A percentile compares a stretch with the other conserved stretches of the same genome.
These are phyloP conservation scores for Mallotus nudiflorus DNA, from an alignment of 345 rosid genomes.

Conservation along the genomic window DNA sequence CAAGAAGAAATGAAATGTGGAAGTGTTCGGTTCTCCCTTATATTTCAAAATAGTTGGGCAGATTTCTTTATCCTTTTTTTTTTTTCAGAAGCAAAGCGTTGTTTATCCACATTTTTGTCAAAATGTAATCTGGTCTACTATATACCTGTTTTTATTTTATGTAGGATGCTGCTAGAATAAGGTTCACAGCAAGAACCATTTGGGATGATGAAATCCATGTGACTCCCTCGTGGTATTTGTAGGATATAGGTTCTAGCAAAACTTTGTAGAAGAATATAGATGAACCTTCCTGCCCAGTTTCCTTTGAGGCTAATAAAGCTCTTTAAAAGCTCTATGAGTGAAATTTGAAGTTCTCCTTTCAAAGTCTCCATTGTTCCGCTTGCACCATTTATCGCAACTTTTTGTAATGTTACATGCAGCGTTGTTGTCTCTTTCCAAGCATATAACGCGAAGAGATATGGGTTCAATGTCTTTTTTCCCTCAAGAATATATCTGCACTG, in stretches of 20 bases:
- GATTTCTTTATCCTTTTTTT: too few species aligned
- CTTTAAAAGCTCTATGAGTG: slow-evolving; percentile 33
- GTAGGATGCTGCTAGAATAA: slow-evolving; percentile 35
- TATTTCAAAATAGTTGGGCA: too few species aligned
- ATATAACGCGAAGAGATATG: slow-evolving; percentile 29
- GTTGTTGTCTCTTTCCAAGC: slow-evolving; percentile 49
- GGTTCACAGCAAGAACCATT: slow-evolving; percentile 8
- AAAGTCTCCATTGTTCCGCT: slow-evolving; percentile 18
- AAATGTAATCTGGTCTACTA: not conserved
- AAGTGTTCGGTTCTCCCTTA: not conserved
- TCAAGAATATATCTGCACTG: slow-evolving; percentile 42
- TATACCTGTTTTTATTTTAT: slow-evolving; percentile 43
- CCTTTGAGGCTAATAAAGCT: slow-evolving; percentile 37
- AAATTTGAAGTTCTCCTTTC: slow-evolving; percentile 40
- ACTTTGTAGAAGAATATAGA: slow-evolving; percentile 19
- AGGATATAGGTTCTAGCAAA: slow-evolving; percentile 37
- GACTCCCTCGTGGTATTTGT: slow-evolving; percentile 30
- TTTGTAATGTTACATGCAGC: slow-evolving; percentile 35
- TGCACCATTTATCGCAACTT: slow-evolving; percentile 1
- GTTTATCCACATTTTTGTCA: too few species aligned
- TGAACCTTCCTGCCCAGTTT: slow-evolving; percentile 24
- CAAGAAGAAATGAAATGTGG: not conserved
- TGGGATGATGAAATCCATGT: not conserved
- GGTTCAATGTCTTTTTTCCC: slow-evolving; percentile 49
- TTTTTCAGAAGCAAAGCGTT: too few species aligned